Base-by-base conservation (phyloP, 176 grass and related monocot genomes). In the Hordeum marinum region DNA sequence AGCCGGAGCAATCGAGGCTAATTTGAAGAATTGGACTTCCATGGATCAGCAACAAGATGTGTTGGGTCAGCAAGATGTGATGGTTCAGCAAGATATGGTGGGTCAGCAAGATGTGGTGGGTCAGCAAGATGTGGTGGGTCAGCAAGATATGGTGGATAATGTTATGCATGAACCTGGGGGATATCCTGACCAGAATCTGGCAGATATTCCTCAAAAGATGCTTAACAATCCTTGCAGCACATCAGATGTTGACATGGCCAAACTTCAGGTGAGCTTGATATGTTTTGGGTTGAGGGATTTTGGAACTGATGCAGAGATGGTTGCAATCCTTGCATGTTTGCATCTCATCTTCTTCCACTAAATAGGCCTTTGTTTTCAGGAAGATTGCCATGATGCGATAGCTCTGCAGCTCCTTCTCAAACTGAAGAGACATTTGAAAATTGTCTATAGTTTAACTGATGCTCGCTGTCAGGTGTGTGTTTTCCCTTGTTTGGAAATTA, bases 361-460 rank as follows among this genome's bases (percentile, higher is more conserved):
- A 64, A 35, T n/a, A 79, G 18, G 31, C 58, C 27, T 83, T 90
- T 69, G n/a, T 81, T 86, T 83, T 92, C 84, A 96, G 96, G 94
- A 89, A 76, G 90, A 96, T 86, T 94, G 94, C 84, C 90, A 89
- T 88, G 86, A 89, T 45, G 90, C 94, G 62, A 90, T 96, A 79
- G 93, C 96, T 79, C 67, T 99, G 43, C 96, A 96, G 84, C 91
- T 99, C 73, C 96, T 98, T 10, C 82, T 99, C 50, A 99, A 92
- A 89, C 36, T 99, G 79, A 96, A 99, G 90, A 94, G 96, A 75
- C 88, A 99, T 94, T 79, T 99, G 84, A 99, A 98, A 91, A 86
- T 92, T 76, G 86, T 94, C 27, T 99, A 92, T 83, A 85, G 88
- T 86, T 80, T 99, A 82, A 95, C 87, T 39, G 94, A 99, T 75